Base-by-base conservation (phyloP, 1,284 basidiomycete species). In the Trichosporon sp. region DNA sequence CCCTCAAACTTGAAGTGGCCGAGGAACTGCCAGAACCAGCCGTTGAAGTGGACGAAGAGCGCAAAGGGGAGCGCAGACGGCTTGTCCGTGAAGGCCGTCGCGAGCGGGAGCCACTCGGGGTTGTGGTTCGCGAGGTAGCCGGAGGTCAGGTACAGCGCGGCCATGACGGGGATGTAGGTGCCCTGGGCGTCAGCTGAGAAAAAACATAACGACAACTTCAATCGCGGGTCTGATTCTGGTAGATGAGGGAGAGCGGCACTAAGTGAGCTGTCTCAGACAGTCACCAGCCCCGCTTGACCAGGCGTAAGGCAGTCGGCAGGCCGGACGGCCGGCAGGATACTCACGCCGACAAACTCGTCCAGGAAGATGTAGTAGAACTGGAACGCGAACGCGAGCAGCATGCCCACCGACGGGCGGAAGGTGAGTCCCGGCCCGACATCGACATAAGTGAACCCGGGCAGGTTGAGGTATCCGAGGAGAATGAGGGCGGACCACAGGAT, bases 21-120 rank as follows among this genome's bases (percentile, higher is more conserved):
- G 40, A 91, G 79, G 83, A 96, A 94, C 82, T 96, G 94, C 12
- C 89, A 89, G 66, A 93, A 85, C 94, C 94, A 96, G 35, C 87
- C 88, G 38, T 87, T 78, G 40, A 84, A 84, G 77, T 92, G 90
- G 1, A 93, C 76, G 2, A 85, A 73, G 46, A 81, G 79, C 4
- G 72, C 71, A 26, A 73, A 72, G 5, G 90, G 90, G 38, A 86
- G 76, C 2, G 83, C 82, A 5, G 43, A 89, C 7, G 71, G 70
- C 21, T 35, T 16, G 19, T 21, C 37, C 51, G 54, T 48, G 38
- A 71, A 73, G 31, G 71, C 72, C 14, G 64, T 67, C 16, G 61
- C 72, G 69, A 77, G 12, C 84, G 83, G 70, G 78, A 86, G 74
- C 86, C 84, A 77, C 7, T 89, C 83, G 74, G 89, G 89, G 0